Conservation (phyloP, 805 yeast genomes). For the Kluyveromyces dobzhanskii region DNA sequence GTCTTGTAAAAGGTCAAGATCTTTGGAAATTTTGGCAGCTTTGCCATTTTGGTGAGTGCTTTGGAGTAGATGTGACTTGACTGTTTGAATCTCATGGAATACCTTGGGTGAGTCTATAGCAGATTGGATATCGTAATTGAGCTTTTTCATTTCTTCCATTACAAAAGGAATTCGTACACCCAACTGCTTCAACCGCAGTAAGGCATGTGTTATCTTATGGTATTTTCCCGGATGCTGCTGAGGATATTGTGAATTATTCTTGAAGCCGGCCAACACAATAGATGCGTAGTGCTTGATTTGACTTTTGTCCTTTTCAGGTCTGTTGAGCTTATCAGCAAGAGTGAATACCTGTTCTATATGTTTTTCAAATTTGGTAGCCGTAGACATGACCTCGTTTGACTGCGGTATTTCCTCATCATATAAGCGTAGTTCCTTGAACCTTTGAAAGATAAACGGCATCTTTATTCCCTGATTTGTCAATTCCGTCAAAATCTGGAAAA, state of each 20-base stretch:
- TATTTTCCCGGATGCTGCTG: neutral
- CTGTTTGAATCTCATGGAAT: neutral
- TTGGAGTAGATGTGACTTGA: neutral
- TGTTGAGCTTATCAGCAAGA: neutral
- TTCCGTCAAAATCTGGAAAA: neutral
- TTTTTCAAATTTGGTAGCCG: neutral
- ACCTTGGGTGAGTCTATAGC: neutral
- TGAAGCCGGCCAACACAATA: neutral
- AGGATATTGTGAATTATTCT: neutral
- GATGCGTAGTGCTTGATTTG: neutral
- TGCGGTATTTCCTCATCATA: constrained; percentile 1
- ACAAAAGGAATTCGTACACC: constrained; percentile 2
- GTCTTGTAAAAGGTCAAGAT: neutral
- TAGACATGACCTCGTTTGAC: neutral
- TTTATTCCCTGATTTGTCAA: constrained; percentile 1
- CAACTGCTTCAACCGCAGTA: neutral
- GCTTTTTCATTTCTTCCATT: constrained; percentile 1
- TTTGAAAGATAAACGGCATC: constrained; percentile 2
- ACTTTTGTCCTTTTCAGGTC: neutral
- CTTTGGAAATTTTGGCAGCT: neutral
- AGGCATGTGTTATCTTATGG: neutral
- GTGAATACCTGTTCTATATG: neutral
- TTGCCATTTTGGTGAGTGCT: neutral
- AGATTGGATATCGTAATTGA: neutral
- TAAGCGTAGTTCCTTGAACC: neutral